A percentile compares a stretch with the other conserved stretches of the same genome.
Evolutionary conservation across 1,139 yeast genomes (phyloP).

Genomic region (Citeromyces hawaiiensis): DNA sequence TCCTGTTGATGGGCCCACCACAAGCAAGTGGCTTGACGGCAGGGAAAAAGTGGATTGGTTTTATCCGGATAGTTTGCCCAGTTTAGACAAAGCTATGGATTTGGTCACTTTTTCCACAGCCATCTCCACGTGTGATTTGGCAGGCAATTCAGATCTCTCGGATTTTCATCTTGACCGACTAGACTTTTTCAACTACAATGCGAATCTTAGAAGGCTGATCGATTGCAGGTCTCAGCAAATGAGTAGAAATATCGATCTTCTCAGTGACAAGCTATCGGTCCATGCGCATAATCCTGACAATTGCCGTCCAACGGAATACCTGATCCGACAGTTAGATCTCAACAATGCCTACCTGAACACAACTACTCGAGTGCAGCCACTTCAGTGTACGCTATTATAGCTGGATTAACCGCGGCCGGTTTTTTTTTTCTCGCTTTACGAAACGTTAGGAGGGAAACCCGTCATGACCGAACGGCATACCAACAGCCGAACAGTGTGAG

Average conservation of each 20-base stretch:
- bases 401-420: no score
- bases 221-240: constrained; percentile 23
- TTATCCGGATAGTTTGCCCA: neutral
- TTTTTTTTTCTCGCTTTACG: no score
- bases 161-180: neutral
- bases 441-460: no score
- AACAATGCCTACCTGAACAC: no score
- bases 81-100: neutral
- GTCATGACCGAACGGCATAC: no score
- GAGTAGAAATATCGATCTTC: constrained; percentile 16
- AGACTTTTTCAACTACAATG: constrained; percentile 15
- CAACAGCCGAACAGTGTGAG: no score
- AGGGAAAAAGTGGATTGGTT: neutral
- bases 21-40: neutral
- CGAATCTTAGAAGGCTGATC: constrained; percentile 26
- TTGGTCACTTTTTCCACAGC: neutral
- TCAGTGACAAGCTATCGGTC: constrained; percentile 17
- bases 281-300: no score
- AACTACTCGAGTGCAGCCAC: no score
- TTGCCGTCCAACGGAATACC: no score
- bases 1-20: neutral
- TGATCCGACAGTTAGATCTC: no score
- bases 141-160: constrained; percentile 4
- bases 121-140: neutral
- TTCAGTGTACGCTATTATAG: no score